These are phyloP conservation scores for Annulohypoxylon bovei DNA, from an alignment of 495 filamentous ascomycete species.

Conservation along the genomic window DNA sequence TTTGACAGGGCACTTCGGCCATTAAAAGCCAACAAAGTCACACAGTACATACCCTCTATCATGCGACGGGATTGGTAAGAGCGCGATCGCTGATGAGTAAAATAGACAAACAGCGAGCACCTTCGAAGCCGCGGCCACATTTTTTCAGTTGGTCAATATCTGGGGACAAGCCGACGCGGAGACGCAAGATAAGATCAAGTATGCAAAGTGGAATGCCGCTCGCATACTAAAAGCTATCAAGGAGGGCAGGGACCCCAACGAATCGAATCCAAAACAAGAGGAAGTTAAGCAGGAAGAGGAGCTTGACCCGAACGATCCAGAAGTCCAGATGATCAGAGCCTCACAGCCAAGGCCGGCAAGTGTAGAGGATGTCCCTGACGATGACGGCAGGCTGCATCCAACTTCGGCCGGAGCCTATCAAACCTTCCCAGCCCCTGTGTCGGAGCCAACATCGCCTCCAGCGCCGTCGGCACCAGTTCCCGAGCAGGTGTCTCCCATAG, in stretches of 20 bases:
- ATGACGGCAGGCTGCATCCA: constrained; percentile 47
- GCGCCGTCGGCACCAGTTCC: constrained; percentile 44
- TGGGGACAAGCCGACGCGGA: constrained; percentile 83
- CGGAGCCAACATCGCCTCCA: constrained; percentile 54
- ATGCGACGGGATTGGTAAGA: not conserved
- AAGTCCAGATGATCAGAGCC: constrained; percentile 64
- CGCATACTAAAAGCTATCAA: constrained; percentile 91
- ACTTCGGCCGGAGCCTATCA: constrained; percentile 50
- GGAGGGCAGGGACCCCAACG: constrained; percentile 92
- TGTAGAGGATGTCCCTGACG: constrained; percentile 66
- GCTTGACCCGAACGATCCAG: constrained; percentile 69
- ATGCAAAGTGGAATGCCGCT: constrained; percentile 93
- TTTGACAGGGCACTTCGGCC: constrained; percentile 84
- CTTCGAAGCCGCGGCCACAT: constrained; percentile 88
- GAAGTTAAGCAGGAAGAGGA: constrained; percentile 48
- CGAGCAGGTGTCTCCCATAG: constrained; percentile 52
- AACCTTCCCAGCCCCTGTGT: constrained; percentile 48
- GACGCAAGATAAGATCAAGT: constrained; percentile 87
- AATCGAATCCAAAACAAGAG: constrained; percentile 74
- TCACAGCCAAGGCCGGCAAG: constrained; percentile 62
- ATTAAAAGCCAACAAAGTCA: constrained; percentile 83
- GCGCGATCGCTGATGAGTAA: constrained; percentile 19
- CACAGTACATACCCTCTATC: constrained; percentile 65
- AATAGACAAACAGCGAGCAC: constrained; percentile 90
- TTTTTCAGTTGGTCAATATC: constrained; percentile 86